phyloP scores from a whole-genome alignment of 2,329 filamentous ascomycete genomes.

The Aspergillus novoparasiticus region DNA sequence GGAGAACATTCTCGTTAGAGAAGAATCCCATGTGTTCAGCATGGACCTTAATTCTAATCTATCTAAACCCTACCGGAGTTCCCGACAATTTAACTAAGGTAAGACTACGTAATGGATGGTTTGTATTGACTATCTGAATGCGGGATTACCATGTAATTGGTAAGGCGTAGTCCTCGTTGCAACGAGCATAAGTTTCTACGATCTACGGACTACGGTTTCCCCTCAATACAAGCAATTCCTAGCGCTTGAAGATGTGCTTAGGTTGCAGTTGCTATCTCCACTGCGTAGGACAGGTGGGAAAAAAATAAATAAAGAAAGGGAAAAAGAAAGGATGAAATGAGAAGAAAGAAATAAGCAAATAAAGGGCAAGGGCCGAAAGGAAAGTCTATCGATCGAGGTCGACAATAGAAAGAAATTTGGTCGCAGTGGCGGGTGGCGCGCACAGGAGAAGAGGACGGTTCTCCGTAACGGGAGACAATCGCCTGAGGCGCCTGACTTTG shows the following conservation, averaged over 20 bases:
- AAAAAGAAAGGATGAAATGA: neutral
- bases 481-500: conserved; percentile 16
- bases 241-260: neutral
- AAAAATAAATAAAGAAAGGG: neutral
- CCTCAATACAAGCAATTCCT: neutral
- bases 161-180: neutral
- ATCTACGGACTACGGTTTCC: neutral
- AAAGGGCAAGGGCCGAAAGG: neutral
- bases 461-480: conserved; percentile 1
- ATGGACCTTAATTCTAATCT: neutral
- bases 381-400: neutral
- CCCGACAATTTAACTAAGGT: neutral
- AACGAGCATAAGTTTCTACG: neutral
- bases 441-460: neutral
- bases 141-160: neutral
- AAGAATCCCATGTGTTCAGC: conserved; percentile 1
- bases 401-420: neutral
- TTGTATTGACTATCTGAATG: neutral
- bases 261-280: neutral
- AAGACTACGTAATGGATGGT: neutral
- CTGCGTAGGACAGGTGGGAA: neutral
- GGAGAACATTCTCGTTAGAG: neutral
- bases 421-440: conserved; percentile 5
- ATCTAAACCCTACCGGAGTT: neutral
- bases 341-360: neutral